Conservation (phyloP, 2,329 filamentous ascomycete genomes). For the Colletotrichum cuscutae region DNA sequence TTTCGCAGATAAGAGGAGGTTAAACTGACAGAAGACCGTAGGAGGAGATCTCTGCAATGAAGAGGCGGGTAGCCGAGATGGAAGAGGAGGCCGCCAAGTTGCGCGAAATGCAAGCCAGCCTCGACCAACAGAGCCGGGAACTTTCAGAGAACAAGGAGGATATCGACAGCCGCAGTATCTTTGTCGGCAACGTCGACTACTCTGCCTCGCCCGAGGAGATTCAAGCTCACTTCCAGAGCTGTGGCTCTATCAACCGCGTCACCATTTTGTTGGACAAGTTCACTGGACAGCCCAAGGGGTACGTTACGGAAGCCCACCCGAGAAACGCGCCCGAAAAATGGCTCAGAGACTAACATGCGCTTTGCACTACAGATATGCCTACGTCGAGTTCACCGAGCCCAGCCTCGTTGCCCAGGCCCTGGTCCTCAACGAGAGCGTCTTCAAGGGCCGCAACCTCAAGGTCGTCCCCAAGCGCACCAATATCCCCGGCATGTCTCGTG, state of each 20-base stretch:
- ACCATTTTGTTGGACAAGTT: conserved; percentile 99
- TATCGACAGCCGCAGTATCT: conserved; percentile 93
- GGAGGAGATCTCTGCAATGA: conserved; percentile 90
- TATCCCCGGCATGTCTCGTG: conserved; percentile 91
- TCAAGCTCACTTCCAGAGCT: conserved; percentile 97
- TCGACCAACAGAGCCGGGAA: conserved; percentile 87
- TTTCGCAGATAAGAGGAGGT: conserved; percentile 36
- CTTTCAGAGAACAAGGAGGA: conserved; percentile 88
- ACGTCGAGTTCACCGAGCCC: conserved; percentile 97
- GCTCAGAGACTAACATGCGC: background rate
- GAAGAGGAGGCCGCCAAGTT: conserved; percentile 89
- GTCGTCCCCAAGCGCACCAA: conserved; percentile 96
- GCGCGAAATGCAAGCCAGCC: conserved; percentile 84
- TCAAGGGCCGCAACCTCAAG: conserved; percentile 95
- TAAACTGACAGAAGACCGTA: conserved; percentile 42
- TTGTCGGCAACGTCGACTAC: conserved; percentile 99
- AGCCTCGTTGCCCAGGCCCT: conserved; percentile 92
- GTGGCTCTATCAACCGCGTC: conserved; percentile 96
- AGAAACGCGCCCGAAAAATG: background rate
- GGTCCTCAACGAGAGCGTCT: conserved; percentile 95
- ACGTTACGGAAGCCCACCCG: conserved; percentile 48
- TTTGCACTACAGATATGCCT: conserved; percentile 79
- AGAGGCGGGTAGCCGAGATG: conserved; percentile 88
- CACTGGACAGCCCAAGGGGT: conserved; percentile 99
- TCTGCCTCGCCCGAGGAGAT: conserved; percentile 97